These are phyloP conservation scores for Clonostachys solani DNA, from an alignment of 2,329 filamentous ascomycete genomes.

Conservation along the genomic window DNA sequence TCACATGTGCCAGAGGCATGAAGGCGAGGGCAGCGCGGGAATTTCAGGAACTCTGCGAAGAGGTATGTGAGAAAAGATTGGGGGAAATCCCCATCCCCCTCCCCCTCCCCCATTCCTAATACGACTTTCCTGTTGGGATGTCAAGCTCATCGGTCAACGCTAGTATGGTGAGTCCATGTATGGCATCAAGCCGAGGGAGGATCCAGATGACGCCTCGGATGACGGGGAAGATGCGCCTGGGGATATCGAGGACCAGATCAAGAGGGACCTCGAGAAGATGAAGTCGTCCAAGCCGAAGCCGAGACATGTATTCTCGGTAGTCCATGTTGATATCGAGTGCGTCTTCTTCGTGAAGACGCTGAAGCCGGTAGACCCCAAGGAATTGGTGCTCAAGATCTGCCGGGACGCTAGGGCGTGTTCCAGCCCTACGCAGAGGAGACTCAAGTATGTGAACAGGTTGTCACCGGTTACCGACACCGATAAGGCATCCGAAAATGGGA, in stretches of 20 bases:
- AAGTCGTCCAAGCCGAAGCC: slow-evolving; percentile 35
- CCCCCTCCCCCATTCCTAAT: neutral
- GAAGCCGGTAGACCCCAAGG: slow-evolving; percentile 49
- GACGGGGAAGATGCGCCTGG: slow-evolving; percentile 28
- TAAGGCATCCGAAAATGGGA: slow-evolving; percentile 64
- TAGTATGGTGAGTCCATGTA: slow-evolving; percentile 65
- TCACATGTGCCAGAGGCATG: slow-evolving; percentile 69
- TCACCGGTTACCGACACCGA: slow-evolving; percentile 48
- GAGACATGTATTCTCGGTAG: slow-evolving; percentile 44
- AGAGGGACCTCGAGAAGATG: slow-evolving; percentile 65
- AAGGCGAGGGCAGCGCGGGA: slow-evolving; percentile 67
- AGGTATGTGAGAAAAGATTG: slow-evolving; percentile 38
- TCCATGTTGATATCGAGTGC: slow-evolving; percentile 56
- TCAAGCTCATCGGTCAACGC: neutral
- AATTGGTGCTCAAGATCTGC: slow-evolving; percentile 50
- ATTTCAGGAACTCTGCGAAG: slow-evolving; percentile 60
- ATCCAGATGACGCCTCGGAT: slow-evolving; percentile 13
- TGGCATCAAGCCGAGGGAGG: slow-evolving; percentile 31
- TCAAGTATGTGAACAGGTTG: slow-evolving; percentile 54
- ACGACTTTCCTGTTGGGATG: slow-evolving; percentile 8
- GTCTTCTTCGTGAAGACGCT: slow-evolving; percentile 58
- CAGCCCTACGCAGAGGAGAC: slow-evolving; percentile 36
- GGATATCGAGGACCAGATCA: slow-evolving; percentile 72
- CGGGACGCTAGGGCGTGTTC: slow-evolving; percentile 42
- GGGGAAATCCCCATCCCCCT: neutral